phyloP scores from a whole-genome alignment of 2,329 filamentous ascomycete species.

The Penicillium palitans region DNA sequence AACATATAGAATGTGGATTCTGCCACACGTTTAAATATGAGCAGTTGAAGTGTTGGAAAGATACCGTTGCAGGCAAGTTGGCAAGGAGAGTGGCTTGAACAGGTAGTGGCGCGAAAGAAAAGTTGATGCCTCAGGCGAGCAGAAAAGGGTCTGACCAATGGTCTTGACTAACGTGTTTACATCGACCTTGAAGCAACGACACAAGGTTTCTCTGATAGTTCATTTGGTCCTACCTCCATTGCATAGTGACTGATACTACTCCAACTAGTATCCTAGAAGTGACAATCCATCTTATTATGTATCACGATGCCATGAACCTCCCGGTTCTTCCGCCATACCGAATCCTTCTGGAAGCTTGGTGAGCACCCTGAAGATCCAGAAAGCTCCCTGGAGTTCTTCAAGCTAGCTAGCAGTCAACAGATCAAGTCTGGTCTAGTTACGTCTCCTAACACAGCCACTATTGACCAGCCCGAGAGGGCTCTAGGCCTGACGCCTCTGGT shows the following conservation, averaged over 20 bases:
- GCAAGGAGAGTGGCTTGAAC: conserved; percentile 13
- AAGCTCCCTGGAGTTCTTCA: neutral
- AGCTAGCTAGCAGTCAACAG: neutral
- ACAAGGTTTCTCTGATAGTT: neutral
- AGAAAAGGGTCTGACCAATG: neutral
- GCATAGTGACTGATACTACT: neutral
- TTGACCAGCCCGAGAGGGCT: neutral
- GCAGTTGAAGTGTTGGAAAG: neutral
- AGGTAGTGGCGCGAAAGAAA: conserved; percentile 10
- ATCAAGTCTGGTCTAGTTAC: neutral
- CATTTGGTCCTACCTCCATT: neutral
- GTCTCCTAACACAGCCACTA: neutral
- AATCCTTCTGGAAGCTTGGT: conserved; percentile 5
- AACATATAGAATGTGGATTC: neutral
- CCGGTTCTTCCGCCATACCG: conserved; percentile 7
- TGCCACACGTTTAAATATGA: neutral
- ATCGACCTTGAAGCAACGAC: conserved; percentile 1
- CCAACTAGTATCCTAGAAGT: too few relatives aligned
- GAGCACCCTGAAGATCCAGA: neutral
- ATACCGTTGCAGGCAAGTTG: conserved; percentile 4
- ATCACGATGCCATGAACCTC: neutral
- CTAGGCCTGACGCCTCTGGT: neutral
- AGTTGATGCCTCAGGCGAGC: conserved; percentile 12
- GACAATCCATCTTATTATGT: neutral
- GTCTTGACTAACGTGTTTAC: conserved; percentile 2